Evolutionary conservation across 2,329 filamentous ascomycete species (phyloP).

Genomic region (Xylariaceae sp.): DNA sequence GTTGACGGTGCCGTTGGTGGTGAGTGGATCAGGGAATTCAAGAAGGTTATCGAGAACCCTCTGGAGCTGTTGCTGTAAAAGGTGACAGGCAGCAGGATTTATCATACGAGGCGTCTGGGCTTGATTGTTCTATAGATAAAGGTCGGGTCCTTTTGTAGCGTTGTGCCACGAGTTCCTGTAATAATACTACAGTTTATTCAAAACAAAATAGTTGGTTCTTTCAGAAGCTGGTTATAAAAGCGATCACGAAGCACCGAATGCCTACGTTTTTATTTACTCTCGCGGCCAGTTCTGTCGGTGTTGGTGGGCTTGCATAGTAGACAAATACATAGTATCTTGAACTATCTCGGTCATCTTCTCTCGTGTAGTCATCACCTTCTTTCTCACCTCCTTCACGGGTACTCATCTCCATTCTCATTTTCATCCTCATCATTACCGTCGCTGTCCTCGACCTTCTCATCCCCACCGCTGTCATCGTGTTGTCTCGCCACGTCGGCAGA

Average conservation of each 20-base stretch:
- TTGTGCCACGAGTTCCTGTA: constrained; percentile 26
- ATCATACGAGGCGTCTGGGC: constrained; percentile 25
- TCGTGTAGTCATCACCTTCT: not conserved
- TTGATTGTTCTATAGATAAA: constrained; percentile 29
- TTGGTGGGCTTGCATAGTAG: too few relatives aligned
- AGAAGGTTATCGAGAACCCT: constrained; percentile 97
- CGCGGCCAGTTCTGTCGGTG: too few relatives aligned
- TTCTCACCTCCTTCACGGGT: not conserved
- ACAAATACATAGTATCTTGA: too few relatives aligned
- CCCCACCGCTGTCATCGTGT: not conserved
- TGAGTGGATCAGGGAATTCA: constrained; percentile 94
- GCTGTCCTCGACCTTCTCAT: not conserved
- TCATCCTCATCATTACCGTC: not conserved
- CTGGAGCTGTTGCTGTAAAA: constrained; percentile 83
- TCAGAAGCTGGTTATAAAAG: constrained; percentile 3
- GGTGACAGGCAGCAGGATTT: constrained; percentile 10
- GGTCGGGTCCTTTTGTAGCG: constrained; percentile 27
- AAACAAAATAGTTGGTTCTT: not conserved
- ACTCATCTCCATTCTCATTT: not conserved
- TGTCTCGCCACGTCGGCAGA: too few relatives aligned
- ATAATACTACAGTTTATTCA: constrained; percentile 15
- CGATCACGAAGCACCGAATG: constrained; percentile 4
- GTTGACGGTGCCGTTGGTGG: constrained; percentile 93
- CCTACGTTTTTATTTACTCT: too few relatives aligned
- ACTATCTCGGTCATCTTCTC: too few relatives aligned